Base-by-base conservation (phyloP, 1,284 basidiomycete genomes). In the Apiotrichum domesticum region DNA sequence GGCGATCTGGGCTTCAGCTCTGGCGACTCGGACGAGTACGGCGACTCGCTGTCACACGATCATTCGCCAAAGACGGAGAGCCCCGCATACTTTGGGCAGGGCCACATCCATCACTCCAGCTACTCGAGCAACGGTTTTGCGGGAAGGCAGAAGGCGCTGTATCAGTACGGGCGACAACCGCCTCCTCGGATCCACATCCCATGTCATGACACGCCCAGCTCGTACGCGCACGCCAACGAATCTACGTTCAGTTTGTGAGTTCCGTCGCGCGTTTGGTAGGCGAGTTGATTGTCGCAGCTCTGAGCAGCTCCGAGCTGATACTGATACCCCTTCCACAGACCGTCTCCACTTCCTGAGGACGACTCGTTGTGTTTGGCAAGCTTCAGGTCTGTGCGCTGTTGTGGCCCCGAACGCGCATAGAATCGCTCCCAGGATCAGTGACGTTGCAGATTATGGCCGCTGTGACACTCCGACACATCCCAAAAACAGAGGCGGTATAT, bases 171-270 rank as follows among this genome's bases (percentile, higher is more conserved):
- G 9, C 47, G 47, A n/a, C 47, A 49, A 21, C 15, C 47, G 15
- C 47, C 47, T 35, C 47, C 47, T 35, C 35, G 47, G 15, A 40
- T 49, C 47, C 5, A 6, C 6, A 11, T 49, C 8, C 47, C 34
- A 7, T 4, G 2, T 21, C 35, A 35, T 10, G 35, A 35, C 15
- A 35, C 41, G 6, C 41, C 41, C 35, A 37, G 3, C n/a, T 32
- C 41, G 21, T 49, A 49, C 37, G 13, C 15, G 21, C 47, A 49
- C 35, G 21, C 9, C 35, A 49, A 49, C 47, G 47, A 49, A 35
- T 49, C 47, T 15, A 40, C 47, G 47, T 49, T 49, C 15, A 49
- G 47, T 29, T 21, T 49, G 47, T 49, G 35, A 40, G 47, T 49
- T n/a, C 33, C 4, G 4, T 6, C 13, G 46, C 2, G 21, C 21